Base-by-base conservation (phyloP, 2,329 filamentous ascomycete genomes). In the Coniochaeta ligniaria region DNA sequence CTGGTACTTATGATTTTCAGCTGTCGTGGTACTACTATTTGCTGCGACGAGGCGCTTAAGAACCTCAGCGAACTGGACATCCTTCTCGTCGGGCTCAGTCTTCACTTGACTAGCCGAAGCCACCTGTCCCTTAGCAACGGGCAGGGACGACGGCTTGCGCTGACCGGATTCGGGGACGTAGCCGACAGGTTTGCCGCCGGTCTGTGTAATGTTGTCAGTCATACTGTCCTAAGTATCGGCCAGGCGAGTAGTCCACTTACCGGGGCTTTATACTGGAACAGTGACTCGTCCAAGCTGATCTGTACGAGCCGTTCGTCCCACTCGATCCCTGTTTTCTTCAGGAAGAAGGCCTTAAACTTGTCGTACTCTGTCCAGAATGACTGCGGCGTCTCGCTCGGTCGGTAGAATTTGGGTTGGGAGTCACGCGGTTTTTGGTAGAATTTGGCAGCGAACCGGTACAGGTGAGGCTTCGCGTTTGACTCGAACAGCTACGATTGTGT, bases 401-500 rank as follows among this genome's bases (percentile, higher is more conserved):
- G 73, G 61, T 76, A 66, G 38, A 74, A 74, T 3, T 66, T 70
- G 7, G 76, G 69, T 20, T 73, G 69, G 6, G 64, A 67, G 61
- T 74, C 73, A 7, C 72, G 71, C 7, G 72, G 76, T 60, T 73
- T 75, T 59, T 76, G 76, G 66, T 76, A 77, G 64, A 76, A 77
- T 59, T 83, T 83, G 55, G 78, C 80, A 8, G 82, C 82, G 54
- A 84, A 83, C 64, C 80, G 82, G 73, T 91, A 92, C 0, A 83
- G 79, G 61, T 75, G 77, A 0, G 87, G 87, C 16, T 74, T 73
- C 12, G 79, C 75, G 62, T 84, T 79, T 6, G 86, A 88, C 71
- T 91, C 84, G 74, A 85, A 90, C 58, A 93, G 78, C 87, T 92
- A 63, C 2, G 26, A 17, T 26, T 6, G 24, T 31, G 47, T 52